Base-by-base conservation (phyloP, 176 grass and related monocot genomes). In the Paspalum vaginatum region DNA sequence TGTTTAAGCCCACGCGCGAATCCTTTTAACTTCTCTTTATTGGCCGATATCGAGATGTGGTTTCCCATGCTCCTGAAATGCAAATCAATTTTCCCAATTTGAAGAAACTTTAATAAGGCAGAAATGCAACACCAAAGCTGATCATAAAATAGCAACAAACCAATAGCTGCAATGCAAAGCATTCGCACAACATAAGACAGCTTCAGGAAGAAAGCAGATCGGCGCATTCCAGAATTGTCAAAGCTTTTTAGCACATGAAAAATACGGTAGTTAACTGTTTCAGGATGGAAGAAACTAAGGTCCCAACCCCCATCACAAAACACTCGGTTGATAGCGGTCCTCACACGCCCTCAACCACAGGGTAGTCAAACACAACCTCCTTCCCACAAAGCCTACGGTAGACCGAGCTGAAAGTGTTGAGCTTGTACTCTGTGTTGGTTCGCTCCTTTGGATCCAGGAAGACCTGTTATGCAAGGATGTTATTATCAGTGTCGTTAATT, bases 361-460 rank as follows among this genome's bases (percentile, higher is more conserved):
- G 75, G 81, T 88, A 88, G 57, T 88, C 67, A 10, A 88, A 84
- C 60, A 66, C 89, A 8, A 94, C 86, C 7, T 87, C 74, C 63
- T 94, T 94, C 44, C 92, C 92, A 8, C 78, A 85, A 5, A 94
- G 81, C 56, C 86, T 91, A 43, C 84, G 84, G 56, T 94, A 94
- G 21, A 94, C 86, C 0, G 85, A 87, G 5, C 70, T 70, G 68
- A 87, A 94, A 43, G 89, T 91, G 72, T 87, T 81, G 0, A 89
- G 76, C 68, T 91, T 94, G 59, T 85, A 89, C 57, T 94, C 92
- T 0, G 86, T 94, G 72, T 87, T 94, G 58, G 87, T 94, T 38
- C 89, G 65, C 55, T 94, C 92, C 84, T 94, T 94, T 0, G 89
- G 92, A 56, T 94, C 92, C 54, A 94, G 68, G 57, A 87, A 89